Evolutionary conservation across 345 rosid species (phyloP), one percentile per base, ranked within the genome.

Genomic region (Salix udensis): DNA sequence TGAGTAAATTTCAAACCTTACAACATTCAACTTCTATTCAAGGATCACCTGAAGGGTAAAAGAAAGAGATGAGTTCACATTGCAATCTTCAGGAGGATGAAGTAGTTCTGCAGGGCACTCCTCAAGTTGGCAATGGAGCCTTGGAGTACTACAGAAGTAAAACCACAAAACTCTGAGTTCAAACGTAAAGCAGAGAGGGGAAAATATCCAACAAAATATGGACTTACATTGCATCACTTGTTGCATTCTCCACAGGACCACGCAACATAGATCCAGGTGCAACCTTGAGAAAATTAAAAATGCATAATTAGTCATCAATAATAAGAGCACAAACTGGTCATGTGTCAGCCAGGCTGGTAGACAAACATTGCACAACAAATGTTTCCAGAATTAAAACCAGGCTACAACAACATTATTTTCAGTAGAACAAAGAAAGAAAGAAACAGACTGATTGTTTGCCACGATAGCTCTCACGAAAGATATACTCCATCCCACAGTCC

Each of bases 81-180:
- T 96, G 96, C 99, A 96, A 84, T 96, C 99, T 82, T 96, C 99
- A 81, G 99, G 99, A 8, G 99, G 99, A 77, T 81, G 86, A 58
- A 96, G 88, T 23, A 96, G 84, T 86, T 96, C 99, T 73, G 78
- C 68, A 6, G 99, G 98, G 86, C 99, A 96, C 74, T 89, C 88
- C 82, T 90, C 85, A 71, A 73, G 87, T 65, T 88, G 93, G 62
- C 99, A 96, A 79, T 92, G 84, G 74, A 94, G 97, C 86, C 84
- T 91, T 60, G 97, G 99, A 10, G 91, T 92, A 72, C 98, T 96
- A 81, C 77, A 79, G 76, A 71, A 61, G 60, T 77, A 72, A 37
- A 78, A 60, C 73, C 73, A 77, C 58, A 79, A 34, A 40, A 48
- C 10, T 74, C 62, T 53, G 31, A 64, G 67, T 58, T 46, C 66